Evolutionary conservation across 495 filamentous ascomycete species (phyloP), one percentile per base, ranked within the genome.

Genomic region (Penicillium pulvis): DNA sequence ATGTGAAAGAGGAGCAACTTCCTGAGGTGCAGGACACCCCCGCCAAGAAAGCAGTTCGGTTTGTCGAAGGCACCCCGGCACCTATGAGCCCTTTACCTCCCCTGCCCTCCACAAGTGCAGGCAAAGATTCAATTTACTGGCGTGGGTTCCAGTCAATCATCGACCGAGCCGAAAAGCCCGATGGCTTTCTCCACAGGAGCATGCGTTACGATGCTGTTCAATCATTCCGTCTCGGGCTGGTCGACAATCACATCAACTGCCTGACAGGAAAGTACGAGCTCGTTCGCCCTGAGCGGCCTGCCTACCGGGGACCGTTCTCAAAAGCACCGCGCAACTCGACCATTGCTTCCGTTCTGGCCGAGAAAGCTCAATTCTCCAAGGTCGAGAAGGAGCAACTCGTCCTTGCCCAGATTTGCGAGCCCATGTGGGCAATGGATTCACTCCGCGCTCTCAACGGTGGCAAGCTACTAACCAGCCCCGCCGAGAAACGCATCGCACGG

Each of bases 131-230:
- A 1, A 90, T 93, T n/a, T 97, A 94, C 69, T 93, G 93, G 80
- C 87, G 91, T 59, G 91, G 91, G 26, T 97, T 97, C 70, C 86
- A 90, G 58, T 85, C 87, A 45, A 78, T 88, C 45, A 74, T 84
- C 45, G 79, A 84, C 33, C 78, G 78, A 43, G 83, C 82, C 26
- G 81, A 77, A 55, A 75, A 79, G 51, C 74, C 68, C n/a, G 94
- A 98, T 70, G 83, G 86, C 12, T 95, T 95, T 64, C 79, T 92
- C 56, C 89, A 96, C 68, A 87, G 90, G 4, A 85, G 89, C 59
- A 83, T 89, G 30, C 87, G 94, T 48, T 94, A 92, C 53, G 94
- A 98, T 67, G 92, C 93, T 17, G 75, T 97, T 12, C 92, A 96
- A 68, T 84, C 93, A 20, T 83, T 87, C 59, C 88, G 94, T 11